Percentiles rank a stretch among this genome's conserved stretches.
phyloP scores from a whole-genome alignment of 306 rosid species.

The Delonix regia region DNA sequence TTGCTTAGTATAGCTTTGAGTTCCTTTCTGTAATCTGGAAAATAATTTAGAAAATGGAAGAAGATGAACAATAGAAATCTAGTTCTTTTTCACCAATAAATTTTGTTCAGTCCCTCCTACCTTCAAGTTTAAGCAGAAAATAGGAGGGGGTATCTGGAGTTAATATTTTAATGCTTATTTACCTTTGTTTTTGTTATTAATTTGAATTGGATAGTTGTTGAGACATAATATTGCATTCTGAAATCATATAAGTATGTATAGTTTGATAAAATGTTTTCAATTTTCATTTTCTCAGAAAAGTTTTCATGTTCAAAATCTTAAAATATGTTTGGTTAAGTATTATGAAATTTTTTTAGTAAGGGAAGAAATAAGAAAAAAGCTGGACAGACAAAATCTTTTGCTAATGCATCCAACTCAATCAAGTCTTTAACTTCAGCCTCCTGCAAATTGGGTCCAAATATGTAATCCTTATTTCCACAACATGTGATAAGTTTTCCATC shows the following conservation, averaged over 20 bases:
- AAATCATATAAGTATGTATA: not conserved
- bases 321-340: not conserved
- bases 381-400: not conserved
- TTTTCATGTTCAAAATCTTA: not conserved
- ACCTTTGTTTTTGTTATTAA: too few species aligned
- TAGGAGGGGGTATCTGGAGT: not conserved
- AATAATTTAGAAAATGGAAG: not conserved
- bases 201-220: not conserved
- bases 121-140: not conserved
- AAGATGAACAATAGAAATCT: not conserved
- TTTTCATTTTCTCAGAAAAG: not conserved
- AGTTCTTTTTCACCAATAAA: not conserved
- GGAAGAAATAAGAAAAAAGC: too few species aligned
- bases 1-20: not conserved
- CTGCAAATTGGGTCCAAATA: not conserved
- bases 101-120: too few species aligned
- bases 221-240: not conserved
- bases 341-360: too few species aligned
- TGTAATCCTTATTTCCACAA: not conserved
- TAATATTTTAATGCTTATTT: not conserved
- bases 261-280: not conserved
- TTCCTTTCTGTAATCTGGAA: slow-evolving; percentile 21
- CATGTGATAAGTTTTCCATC: not conserved
- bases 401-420: not conserved
- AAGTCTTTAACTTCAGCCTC: not conserved